Evolutionary conservation across 2,329 filamentous ascomycete species (phyloP), one percentile per base, ranked within the genome.

Genomic region (Diaporthe sp.): DNA sequence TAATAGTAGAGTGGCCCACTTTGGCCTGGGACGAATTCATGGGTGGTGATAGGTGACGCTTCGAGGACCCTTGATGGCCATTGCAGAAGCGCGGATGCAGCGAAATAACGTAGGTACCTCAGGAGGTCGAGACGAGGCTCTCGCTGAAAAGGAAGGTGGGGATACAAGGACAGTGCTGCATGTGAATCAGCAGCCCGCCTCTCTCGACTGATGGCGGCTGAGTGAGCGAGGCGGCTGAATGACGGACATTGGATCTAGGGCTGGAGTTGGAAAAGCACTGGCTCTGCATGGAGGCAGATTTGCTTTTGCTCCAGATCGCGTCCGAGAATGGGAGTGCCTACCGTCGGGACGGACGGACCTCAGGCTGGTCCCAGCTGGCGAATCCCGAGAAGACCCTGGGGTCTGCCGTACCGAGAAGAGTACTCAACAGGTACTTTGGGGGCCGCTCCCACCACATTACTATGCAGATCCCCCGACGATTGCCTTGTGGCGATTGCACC

Each of bases 371-470:
- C 74, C 53, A 61, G 74, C 74, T 73, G 62, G 49, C 58, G 71
- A 53, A n/a, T 39, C 53, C 71, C 71, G 57, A 61, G 55, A 46
- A 53, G 71, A 76, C 39, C 68, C 53, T 71, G 51, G 42, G 34
- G 55, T 37, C 53, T 65, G 55, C 71, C 49, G 70, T 61, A 61
- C 46, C 74, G 53, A 22, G 25, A 73, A 58, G 49, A 44, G 74
- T 75, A 75, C 74, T 76, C 53, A 46, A 31, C 15, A 68, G 53
- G 74, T 76, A 76, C 74, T 31, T 73, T 58, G 49, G 49, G 49
- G 68, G 25, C 39, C 12, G 46, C 28, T 37, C n/a, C 39, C 31
- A 67, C 28, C 49, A 37, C 34, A 51, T 44, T 37, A 75, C 37
- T 57, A 58, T 34, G 46, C 53, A 68, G 65, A 53, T 68, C 46